Evolutionary conservation across 495 filamentous ascomycete genomes (phyloP).

Genomic region (Penicillium cataractarum): DNA sequence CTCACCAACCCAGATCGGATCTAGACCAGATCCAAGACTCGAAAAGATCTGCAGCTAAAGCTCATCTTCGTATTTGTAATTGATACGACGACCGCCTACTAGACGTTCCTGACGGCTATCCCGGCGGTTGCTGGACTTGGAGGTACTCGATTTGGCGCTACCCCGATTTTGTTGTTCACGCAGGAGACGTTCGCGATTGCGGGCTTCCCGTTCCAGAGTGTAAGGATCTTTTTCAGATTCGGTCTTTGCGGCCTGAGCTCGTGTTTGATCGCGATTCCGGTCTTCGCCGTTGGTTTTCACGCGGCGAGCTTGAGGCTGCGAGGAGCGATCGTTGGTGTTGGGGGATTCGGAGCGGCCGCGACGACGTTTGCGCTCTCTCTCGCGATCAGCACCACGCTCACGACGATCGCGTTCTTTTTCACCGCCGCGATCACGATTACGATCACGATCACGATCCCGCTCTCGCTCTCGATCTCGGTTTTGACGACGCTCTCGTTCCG

Average conservation of each 20-base stretch:
- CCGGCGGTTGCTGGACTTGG: slow-evolving; percentile 51
- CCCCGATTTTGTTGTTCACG: slow-evolving; percentile 79
- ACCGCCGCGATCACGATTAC: slow-evolving; percentile 35
- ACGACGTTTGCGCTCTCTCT: slow-evolving; percentile 58
- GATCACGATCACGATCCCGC: slow-evolving; percentile 41
- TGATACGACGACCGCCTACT: slow-evolving; percentile 55
- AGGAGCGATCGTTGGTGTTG: slow-evolving; percentile 39
- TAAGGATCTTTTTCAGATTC: slow-evolving; percentile 66
- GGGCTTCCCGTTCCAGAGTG: slow-evolving; percentile 73
- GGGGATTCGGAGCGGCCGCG: slow-evolving; percentile 54
- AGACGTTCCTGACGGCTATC: slow-evolving; percentile 56
- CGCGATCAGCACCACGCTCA: slow-evolving; percentile 41
- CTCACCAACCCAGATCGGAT: neutral
- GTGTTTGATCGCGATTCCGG: slow-evolving; percentile 22
- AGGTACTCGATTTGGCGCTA: slow-evolving; percentile 12
- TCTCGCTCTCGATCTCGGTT: slow-evolving; percentile 44
- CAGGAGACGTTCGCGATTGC: slow-evolving; percentile 73
- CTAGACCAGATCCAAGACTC: neutral
- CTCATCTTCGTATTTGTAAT: slow-evolving; percentile 65
- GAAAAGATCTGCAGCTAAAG: slow-evolving; percentile 9
- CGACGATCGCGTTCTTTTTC: slow-evolving; percentile 38
- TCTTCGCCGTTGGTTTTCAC: slow-evolving; percentile 43
- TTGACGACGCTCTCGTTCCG: slow-evolving; percentile 20
- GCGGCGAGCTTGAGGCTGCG: slow-evolving; percentile 46
- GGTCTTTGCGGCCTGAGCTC: slow-evolving; percentile 14